Evolutionary conservation across 1,284 basidiomycete species (phyloP).

Genomic region (Ganoderma lucidum): DNA sequence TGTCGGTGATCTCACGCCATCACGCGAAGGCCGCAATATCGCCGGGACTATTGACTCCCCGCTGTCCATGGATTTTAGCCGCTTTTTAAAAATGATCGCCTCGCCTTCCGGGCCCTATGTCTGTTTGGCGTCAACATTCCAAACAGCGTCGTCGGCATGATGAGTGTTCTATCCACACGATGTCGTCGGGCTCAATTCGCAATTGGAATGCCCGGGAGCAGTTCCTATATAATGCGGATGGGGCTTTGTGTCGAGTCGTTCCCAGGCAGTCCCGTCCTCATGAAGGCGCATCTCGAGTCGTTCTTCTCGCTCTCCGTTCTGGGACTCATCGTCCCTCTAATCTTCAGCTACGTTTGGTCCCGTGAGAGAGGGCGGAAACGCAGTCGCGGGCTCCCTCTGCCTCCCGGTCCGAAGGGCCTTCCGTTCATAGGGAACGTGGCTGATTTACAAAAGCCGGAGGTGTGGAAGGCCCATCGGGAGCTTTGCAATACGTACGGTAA

Average conservation of each 20-base stretch:
- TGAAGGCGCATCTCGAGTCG: not conserved
- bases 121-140: not conserved
- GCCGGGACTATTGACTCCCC: not conserved
- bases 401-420: slow-evolving; percentile 10
- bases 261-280: not conserved
- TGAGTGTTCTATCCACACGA: not conserved
- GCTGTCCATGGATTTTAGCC: not conserved
- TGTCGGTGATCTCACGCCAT: slow-evolving; percentile 3
- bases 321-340: not conserved
- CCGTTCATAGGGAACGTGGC: slow-evolving; percentile 15
- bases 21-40: not conserved
- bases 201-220: not conserved
- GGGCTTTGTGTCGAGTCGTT: not conserved
- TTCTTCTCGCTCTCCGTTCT: not conserved
- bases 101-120: no score
- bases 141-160: not conserved
- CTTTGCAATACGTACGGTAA: slow-evolving; percentile 12
- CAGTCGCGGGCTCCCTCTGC: slow-evolving; percentile 12
- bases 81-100: not conserved
- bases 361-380: slow-evolving; percentile 10
- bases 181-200: not conserved
- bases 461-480: slow-evolving; percentile 11
- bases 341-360: slow-evolving; percentile 2
- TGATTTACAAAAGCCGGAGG: slow-evolving; percentile 7
- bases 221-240: not conserved